Evolutionary conservation across 78 protist species (phyloP), one percentile per base, ranked within the genome.

Genomic region (Mastigamoeba balamuthi): DNA sequence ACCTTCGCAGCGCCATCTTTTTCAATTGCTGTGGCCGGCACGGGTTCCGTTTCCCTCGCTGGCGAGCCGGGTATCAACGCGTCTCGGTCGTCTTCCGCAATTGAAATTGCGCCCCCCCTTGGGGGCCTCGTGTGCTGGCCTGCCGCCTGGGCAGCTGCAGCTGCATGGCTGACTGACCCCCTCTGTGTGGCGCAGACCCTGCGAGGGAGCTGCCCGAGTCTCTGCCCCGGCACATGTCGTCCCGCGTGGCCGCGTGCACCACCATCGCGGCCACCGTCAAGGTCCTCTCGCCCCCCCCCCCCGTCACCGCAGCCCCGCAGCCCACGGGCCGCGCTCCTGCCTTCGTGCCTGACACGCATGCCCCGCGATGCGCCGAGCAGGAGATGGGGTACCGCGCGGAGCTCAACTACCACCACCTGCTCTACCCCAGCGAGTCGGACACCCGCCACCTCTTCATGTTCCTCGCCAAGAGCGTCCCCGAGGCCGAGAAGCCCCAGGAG

Each of bases 401-500:
- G 41, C 23, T 87, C 27, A 73, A 77, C 1, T 87, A 79, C 77
- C 85, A 81, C 75, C 75, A 78, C 28, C n/a, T 87, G 6, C 58
- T 87, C 10, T 87, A 87, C 41, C 85, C 87, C 39, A 81, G 70
- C 64, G 75, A 77, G n/a, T 65, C 63, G 29, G 91, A 86, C 41
- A 71, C 23, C 2, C 40, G 91, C 37, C 38, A 67, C 9, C 72
- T 86, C 4, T 77, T 87, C 33, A 78, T 81, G 71, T 82, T 73
- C 58, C 74, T 87, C 9, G 84, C 81, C 1, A 85, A 82, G 37
- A 3, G 41, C 39, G 41, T 81, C 52, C 83, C 86, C 6, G 71
- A 77, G 39, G 77, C 73, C 40, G 83, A 69, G 25, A 33, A 70
- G 29, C 9, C 4, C n/a, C 5, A 17, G 17, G 73, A 69, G 48